phyloP scores from a whole-genome alignment of 2,329 filamentous ascomycete genomes.

The Claviceps monticola region DNA sequence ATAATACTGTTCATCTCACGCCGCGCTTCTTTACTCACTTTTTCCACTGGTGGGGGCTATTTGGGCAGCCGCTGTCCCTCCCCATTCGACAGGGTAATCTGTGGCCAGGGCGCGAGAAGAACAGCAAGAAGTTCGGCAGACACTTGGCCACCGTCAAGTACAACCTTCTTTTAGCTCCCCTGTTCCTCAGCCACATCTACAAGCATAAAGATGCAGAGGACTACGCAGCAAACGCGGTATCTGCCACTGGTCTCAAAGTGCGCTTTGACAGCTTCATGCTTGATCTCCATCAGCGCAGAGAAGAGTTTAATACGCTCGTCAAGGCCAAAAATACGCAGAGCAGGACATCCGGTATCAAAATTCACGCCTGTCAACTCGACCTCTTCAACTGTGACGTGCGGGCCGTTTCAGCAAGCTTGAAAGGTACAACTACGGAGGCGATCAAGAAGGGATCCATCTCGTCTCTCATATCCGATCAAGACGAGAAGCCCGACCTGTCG shows the following conservation, averaged over 20 bases:
- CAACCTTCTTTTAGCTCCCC: conserved; percentile 76
- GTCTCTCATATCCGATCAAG: conserved; percentile 37
- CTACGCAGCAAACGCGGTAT: conserved; percentile 60
- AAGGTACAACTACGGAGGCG: conserved; percentile 63
- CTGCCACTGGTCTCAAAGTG: conserved; percentile 91
- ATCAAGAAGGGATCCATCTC: conserved; percentile 47
- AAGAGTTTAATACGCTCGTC: conserved; percentile 75
- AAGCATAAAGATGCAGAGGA: conserved; percentile 96
- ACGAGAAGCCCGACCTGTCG: conserved; percentile 58
- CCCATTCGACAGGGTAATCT: conserved; percentile 84
- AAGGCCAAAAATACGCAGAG: conserved; percentile 63
- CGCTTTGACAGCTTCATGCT: conserved; percentile 95
- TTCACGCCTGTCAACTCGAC: conserved; percentile 88
- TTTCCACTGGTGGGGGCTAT: conserved; percentile 94
- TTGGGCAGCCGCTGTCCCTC: conserved; percentile 86
- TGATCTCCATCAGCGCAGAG: conserved; percentile 84
- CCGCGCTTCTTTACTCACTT: conserved; percentile 98
- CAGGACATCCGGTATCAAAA: conserved; percentile 84
- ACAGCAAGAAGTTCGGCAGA: conserved; percentile 94
- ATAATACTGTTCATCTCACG: conserved; percentile 90
- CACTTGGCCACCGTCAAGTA: conserved; percentile 99
- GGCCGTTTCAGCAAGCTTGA: conserved; percentile 82
- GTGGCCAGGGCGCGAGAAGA: conserved; percentile 88
- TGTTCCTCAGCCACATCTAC: conserved; percentile 95
- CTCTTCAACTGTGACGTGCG: conserved; percentile 83